Conservation (phyloP, 805 yeast genomes). For the Saccharomycopsis vini region DNA sequence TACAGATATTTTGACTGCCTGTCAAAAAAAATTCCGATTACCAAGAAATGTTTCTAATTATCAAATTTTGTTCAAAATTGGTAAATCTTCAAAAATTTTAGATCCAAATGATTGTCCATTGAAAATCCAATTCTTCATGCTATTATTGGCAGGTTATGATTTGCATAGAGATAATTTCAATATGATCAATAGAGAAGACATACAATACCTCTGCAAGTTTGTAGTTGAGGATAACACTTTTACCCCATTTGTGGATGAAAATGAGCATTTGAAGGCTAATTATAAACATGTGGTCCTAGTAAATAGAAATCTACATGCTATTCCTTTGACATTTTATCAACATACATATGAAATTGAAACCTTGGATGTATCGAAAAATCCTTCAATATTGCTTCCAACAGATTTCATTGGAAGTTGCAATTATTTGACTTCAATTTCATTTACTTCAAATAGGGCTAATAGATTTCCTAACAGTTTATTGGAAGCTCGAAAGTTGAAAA, state of each 20-base stretch:
- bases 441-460: slow-evolving; percentile 64
- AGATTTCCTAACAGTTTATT: slow-evolving; percentile 66
- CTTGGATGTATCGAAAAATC: slow-evolving; percentile 78
- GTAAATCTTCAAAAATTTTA: slow-evolving; percentile 65
- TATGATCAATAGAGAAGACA: slow-evolving; percentile 75
- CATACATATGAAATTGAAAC: slow-evolving; percentile 74
- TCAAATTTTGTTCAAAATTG: slow-evolving; percentile 66
- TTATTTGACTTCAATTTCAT: slow-evolving; percentile 57
- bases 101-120: slow-evolving; percentile 70
- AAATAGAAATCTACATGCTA: slow-evolving; percentile 67
- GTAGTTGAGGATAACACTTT: slow-evolving; percentile 56
- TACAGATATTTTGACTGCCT: slow-evolving; percentile 57
- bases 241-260: slow-evolving; percentile 56
- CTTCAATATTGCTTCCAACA: slow-evolving; percentile 72
- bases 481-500: slow-evolving; percentile 56
- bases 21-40: slow-evolving; percentile 71
- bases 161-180: slow-evolving; percentile 66
- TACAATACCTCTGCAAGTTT: slow-evolving; percentile 75
- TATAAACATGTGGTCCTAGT: slow-evolving; percentile 66
- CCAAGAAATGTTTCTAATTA: slow-evolving; percentile 63
- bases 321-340: slow-evolving; percentile 75
- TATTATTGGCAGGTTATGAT: slow-evolving; percentile 65
- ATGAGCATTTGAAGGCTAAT: slow-evolving; percentile 31
- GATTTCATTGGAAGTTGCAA: slow-evolving; percentile 73
- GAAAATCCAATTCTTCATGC: slow-evolving; percentile 61